Evolutionary conservation across 352 stramenopile genomes (phyloP).

Genomic region (Phytophthora europaea): DNA sequence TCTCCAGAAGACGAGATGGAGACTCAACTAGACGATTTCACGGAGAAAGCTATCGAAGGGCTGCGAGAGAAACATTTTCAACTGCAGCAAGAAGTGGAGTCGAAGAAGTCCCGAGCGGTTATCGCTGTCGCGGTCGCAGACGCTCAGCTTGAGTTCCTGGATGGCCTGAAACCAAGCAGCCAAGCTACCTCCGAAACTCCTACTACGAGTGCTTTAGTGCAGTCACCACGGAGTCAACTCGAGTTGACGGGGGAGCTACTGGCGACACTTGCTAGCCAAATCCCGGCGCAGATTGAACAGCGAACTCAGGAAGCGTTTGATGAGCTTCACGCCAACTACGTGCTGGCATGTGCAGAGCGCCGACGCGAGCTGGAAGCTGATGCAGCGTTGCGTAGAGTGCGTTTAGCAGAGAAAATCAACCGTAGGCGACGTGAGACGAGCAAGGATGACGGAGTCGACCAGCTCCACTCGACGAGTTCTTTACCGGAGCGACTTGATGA

Average conservation of each 20-base stretch:
- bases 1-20: conserved; percentile 28
- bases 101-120: conserved; percentile 12
- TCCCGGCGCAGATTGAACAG: conserved; percentile 33
- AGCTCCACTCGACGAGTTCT: background rate
- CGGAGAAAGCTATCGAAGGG: conserved; percentile 19
- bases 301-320: conserved; percentile 31
- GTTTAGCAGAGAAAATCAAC: conserved; percentile 33
- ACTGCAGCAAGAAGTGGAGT: conserved; percentile 25
- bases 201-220: background rate
- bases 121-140: conserved; percentile 30
- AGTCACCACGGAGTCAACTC: background rate
- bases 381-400: conserved; percentile 24
- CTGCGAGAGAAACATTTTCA: conserved; percentile 28
- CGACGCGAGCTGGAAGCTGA: conserved; percentile 43
- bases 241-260: conserved; percentile 26
- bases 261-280: conserved; percentile 33
- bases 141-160: conserved; percentile 24
- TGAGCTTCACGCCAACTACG: conserved; percentile 35
- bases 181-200: background rate
- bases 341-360: conserved; percentile 18
- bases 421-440: conserved; percentile 23
- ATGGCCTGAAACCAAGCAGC: conserved; percentile 6
- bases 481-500: conserved; percentile 19
- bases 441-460: background rate
- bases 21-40: conserved; percentile 25